Base-by-base conservation (phyloP, 805 yeast genomes). In the Wickerhamiella alocasiicola region DNA sequence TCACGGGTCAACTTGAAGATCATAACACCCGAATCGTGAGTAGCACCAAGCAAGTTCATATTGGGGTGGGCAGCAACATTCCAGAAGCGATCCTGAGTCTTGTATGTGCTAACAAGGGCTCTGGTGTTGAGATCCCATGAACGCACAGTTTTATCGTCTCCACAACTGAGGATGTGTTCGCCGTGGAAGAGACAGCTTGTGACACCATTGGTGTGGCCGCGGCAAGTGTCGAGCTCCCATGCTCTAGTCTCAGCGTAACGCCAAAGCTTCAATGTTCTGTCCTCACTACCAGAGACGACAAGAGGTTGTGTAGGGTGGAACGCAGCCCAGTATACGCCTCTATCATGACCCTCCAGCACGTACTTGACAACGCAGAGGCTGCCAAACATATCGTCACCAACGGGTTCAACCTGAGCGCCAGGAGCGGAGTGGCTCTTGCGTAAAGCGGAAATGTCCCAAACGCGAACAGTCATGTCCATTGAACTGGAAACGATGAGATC, bases 241-340 rank as follows among this genome's bases (percentile, higher is more conserved):
- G 98, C 98, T 63, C 87, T 84, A 27, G 94, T 77, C 50, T 91
- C 95, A 55, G 85, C 78, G 95, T 85, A 84, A 64, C 97, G 74
- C 98, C 98, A 91, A 49, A 93, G 68, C 62, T 88, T 88, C 43
- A 91, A 83, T 49, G 88, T 78, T 50, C 97, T 74, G 59, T 91
- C 99, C 60, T 91, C 99, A 60, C 93, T 93, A 54, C 88, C 94
- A 13, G 95, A 83, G 15, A 87, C 94, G 57, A 91, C 85, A 51
- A 91, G 70, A 11, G 97, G 97, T 57, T 85, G 70, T 18, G 88
- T 84, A 34, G 98, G 98, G 60, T 91, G 99, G 75, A 93, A 93
- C 9, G 94, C 69, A 16, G 96, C 97, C 94, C 94, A 91, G 59
- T 91, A 88, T 55, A 91, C 98, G 58, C 97, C 97, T 60, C 95